Percentiles rank a stretch among this genome's conserved stretches.
Evolutionary conservation across 192 early-diverging fungal genomes (phyloP).

Genomic region (Backusella morwellensis): DNA sequence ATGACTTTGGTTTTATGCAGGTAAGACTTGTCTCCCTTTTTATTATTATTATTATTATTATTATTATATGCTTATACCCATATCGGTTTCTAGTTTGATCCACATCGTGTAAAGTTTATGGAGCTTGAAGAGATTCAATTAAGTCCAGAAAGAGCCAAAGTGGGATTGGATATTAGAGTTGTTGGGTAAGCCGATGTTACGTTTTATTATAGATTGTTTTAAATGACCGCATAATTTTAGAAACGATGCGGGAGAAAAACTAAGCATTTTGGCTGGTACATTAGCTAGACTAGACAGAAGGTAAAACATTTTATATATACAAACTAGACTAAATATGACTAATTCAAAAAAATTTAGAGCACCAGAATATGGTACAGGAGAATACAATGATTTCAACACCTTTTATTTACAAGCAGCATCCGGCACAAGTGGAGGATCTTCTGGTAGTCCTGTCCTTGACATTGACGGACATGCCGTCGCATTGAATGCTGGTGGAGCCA

Average conservation of each 20-base stretch:
- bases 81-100: constrained; percentile 53
- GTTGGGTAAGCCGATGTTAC: constrained; percentile 46
- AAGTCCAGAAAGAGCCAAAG: constrained; percentile 65
- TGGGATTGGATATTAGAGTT: constrained; percentile 75
- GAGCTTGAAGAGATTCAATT: constrained; percentile 63
- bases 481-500: constrained; percentile 69
- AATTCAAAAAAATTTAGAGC: constrained; percentile 39
- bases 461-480: constrained; percentile 75
- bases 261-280: constrained; percentile 72
- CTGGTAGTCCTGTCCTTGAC: constrained; percentile 76
- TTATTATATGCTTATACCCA: neutral
- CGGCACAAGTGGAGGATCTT: constrained; percentile 72
- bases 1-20: constrained; percentile 80
- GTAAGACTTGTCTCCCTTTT: neutral
- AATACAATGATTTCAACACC: constrained; percentile 81
- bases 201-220: neutral
- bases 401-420: constrained; percentile 81
- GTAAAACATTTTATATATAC: constrained; percentile 15
- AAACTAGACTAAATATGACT: constrained; percentile 1
- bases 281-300: constrained; percentile 70
- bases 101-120: constrained; percentile 65
- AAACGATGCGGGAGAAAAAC: constrained; percentile 79
- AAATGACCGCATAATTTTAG: constrained; percentile 10
- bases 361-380: constrained; percentile 65
- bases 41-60: too few species aligned